Conservation (phyloP, 2,329 filamentous ascomycete species). For the Capronia coronata region DNA sequence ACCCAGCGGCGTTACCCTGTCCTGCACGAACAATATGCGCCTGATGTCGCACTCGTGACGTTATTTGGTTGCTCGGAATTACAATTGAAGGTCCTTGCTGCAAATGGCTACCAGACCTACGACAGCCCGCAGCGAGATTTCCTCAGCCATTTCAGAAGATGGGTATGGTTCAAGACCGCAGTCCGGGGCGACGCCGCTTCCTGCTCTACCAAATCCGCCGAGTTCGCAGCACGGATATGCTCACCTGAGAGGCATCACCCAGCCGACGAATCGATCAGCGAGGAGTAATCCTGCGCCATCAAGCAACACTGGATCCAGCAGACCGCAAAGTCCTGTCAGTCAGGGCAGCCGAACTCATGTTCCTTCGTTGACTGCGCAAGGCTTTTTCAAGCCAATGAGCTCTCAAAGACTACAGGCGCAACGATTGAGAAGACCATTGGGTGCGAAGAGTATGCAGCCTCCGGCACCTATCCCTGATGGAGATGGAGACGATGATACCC, state of each 20-base stretch:
- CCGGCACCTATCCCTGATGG: conserved; percentile 36
- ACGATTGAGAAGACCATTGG: conserved; percentile 54
- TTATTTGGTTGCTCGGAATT: conserved; percentile 4
- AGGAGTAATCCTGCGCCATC: conserved; percentile 33
- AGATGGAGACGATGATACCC: conserved; percentile 46
- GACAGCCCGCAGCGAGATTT: conserved; percentile 29
- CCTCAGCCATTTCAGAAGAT: conserved; percentile 30
- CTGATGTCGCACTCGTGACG: conserved; percentile 22
- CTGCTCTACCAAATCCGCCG: conserved; percentile 22
- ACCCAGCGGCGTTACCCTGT: conserved; percentile 12
- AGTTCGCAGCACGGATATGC: conserved; percentile 25
- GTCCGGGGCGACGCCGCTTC: conserved; percentile 16
- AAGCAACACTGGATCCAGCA: conserved; percentile 41
- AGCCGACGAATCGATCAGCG: conserved; percentile 23
- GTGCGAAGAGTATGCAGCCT: conserved; percentile 31
- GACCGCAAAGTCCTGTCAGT: conserved; percentile 54
- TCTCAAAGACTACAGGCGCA: conserved; percentile 91
- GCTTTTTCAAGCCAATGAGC: conserved; percentile 95
- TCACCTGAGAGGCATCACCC: conserved; percentile 26
- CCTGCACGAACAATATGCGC: conserved; percentile 16
- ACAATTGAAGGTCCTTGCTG: not conserved
- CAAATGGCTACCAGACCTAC: conserved; percentile 25
- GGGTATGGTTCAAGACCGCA: conserved; percentile 24
- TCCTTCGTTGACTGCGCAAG: conserved; percentile 77
- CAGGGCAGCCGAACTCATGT: conserved; percentile 78